Conservation (phyloP, 2,329 filamentous ascomycete species). For the Microdochium nivale region DNA sequence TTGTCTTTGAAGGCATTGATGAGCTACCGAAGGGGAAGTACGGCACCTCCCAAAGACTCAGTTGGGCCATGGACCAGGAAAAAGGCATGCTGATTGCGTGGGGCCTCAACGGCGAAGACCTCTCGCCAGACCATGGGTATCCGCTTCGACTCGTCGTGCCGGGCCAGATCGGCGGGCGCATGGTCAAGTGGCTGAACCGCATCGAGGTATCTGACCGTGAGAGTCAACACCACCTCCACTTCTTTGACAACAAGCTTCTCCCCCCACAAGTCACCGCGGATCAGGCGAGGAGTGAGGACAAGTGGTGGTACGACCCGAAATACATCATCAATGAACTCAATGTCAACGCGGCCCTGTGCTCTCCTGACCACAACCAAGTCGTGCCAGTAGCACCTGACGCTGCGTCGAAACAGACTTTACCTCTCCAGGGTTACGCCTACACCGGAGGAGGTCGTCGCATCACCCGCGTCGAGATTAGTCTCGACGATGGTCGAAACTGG, state of each 20-base stretch:
- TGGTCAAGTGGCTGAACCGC: constrained; percentile 85
- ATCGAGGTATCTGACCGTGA: constrained; percentile 70
- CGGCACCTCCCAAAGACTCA: constrained; percentile 79
- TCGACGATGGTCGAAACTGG: constrained; percentile 80
- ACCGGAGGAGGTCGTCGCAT: constrained; percentile 78
- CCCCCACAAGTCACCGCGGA: constrained; percentile 83
- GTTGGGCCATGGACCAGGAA: constrained; percentile 79
- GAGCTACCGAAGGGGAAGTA: constrained; percentile 83
- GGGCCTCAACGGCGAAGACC: constrained; percentile 78
- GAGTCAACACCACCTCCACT: constrained; percentile 92
- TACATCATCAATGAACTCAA: constrained; percentile 92
- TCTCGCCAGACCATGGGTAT: constrained; percentile 78
- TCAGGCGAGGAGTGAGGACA: constrained; percentile 61
- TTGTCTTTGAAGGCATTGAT: constrained; percentile 89
- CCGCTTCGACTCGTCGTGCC: constrained; percentile 78
- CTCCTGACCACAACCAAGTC: constrained; percentile 69
- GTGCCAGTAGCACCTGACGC: constrained; percentile 21
- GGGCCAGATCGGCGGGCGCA: constrained; percentile 84
- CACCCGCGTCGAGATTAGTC: constrained; percentile 72
- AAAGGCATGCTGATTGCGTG: constrained; percentile 80
- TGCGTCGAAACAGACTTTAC: constrained; percentile 2
- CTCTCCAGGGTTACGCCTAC: constrained; percentile 71
- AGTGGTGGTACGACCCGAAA: constrained; percentile 80
- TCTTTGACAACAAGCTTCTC: constrained; percentile 85
- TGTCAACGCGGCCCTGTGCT: constrained; percentile 74